Base-by-base conservation (phyloP, 1,139 yeast species). In the Scheffersomyces titani region DNA sequence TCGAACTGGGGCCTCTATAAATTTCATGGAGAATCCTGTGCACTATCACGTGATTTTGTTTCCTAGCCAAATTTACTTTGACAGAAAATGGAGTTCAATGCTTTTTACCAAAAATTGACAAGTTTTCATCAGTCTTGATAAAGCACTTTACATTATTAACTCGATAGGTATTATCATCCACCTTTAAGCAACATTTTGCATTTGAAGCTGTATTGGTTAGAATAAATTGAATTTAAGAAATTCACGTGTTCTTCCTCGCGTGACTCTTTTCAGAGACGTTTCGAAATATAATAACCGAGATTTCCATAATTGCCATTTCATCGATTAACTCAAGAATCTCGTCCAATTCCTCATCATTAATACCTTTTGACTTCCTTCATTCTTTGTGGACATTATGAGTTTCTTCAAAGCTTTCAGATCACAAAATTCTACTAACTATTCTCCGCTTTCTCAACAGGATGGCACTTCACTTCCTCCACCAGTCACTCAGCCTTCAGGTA, bases 391-490 rank as follows among this genome's bases (percentile, higher is more conserved):
- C 16, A 20, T 9, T 44, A 77, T 78, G 82, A 75, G 73, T 62
- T 76, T 77, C 69, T 76, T 78, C 62, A 77, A 75, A 59, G 67
- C 76, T 3, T 76, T 77, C 48, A 51, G 57, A 30, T 30, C 40
- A 6, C 62, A 54, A 22, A 63, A 59, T 46, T 55, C 53, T 18
- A 58, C 53, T 48, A 66, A 62, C 20, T 78, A 78, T 63, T 54
- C 72, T 1, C 78, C 79, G 13, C 63, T 78, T 55, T 52, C 71
- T 18, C 79, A 75, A 57, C 66, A 64, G 48, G 76, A 74, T 21
- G 76, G 74, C 11, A 76, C 78, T 0, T 74, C 77, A 3, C 68
- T 77, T 45, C 83, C 83, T 2, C 69, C 78, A 0, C 82, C 83
- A 24, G 81, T 64, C 5, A 76, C 82, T 0, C 64, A 67, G 21